phyloP scores from a whole-genome alignment of 257 asterid genomes.

The Solanum rostratum region DNA sequence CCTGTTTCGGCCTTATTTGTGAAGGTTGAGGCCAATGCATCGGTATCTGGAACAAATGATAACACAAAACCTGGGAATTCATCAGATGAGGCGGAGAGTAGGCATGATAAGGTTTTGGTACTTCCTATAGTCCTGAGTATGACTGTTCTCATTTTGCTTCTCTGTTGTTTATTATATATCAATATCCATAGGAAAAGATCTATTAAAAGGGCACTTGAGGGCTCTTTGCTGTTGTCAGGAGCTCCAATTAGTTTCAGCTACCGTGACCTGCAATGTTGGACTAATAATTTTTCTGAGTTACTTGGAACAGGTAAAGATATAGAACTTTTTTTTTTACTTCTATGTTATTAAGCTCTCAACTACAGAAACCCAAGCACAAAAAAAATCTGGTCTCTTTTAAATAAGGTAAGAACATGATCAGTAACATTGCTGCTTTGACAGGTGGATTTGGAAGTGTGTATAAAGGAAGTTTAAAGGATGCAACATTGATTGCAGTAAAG shows the following conservation, averaged over 20 bases:
- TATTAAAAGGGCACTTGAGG: slow-evolving; percentile 47
- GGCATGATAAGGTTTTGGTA: slow-evolving; percentile 39
- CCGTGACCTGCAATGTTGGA: slow-evolving; percentile 55
- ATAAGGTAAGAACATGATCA: slow-evolving; percentile 9
- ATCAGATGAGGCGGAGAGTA: slow-evolving; percentile 4
- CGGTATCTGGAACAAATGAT: slow-evolving; percentile 4
- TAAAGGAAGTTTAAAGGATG: slow-evolving; percentile 64
- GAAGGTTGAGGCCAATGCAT: slow-evolving; percentile 47
- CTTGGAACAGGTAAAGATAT: slow-evolving; percentile 64
- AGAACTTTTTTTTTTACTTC: background rate
- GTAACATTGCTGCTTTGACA: slow-evolving; percentile 15
- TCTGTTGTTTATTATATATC: slow-evolving; percentile 41
- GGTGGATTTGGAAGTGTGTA: slow-evolving; percentile 93
- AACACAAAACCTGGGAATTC: slow-evolving; percentile 11
- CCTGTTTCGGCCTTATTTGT: slow-evolving; percentile 66
- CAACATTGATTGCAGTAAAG: slow-evolving; percentile 69
- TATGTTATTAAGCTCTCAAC: background rate
- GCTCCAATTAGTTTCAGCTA: slow-evolving; percentile 62
- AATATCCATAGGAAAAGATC: slow-evolving; percentile 35
- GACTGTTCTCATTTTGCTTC: slow-evolving; percentile 41
- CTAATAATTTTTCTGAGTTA: slow-evolving; percentile 49
- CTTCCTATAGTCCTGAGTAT: slow-evolving; percentile 72
- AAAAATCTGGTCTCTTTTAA: background rate
- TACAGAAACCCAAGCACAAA: background rate
- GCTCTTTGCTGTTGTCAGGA: slow-evolving; percentile 51